Percentiles rank a stretch among this genome's conserved stretches.
Evolutionary conservation across 441 rosid species (phyloP).

Genomic region (Adansonia rubrostipa): DNA sequence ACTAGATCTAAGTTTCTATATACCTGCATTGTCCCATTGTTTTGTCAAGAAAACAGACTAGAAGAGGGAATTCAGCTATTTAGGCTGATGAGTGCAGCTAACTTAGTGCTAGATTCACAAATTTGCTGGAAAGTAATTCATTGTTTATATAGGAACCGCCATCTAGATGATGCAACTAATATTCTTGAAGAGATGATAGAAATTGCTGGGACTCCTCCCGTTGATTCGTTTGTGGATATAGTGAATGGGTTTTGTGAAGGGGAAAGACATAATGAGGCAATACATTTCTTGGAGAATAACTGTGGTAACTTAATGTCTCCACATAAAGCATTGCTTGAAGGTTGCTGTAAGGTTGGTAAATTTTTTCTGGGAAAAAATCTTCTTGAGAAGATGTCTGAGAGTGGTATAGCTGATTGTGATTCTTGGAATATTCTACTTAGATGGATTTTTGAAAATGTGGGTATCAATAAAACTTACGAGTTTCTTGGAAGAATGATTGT

Average conservation of each 20-base stretch:
- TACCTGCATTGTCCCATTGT: slow-evolving; percentile 41
- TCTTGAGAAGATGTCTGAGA: slow-evolving; percentile 45
- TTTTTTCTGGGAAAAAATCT: slow-evolving; percentile 42
- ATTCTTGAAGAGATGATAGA: slow-evolving; percentile 50
- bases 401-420: slow-evolving; percentile 44
- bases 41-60: slow-evolving; percentile 47
- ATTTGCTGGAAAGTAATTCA: slow-evolving; percentile 39
- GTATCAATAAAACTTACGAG: slow-evolving; percentile 43
- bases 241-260: slow-evolving; percentile 46
- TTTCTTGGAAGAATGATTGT: slow-evolving; percentile 55
- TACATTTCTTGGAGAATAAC: slow-evolving; percentile 48
- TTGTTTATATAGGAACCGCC: slow-evolving; percentile 46
- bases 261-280: slow-evolving; percentile 40
- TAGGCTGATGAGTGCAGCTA: slow-evolving; percentile 45
- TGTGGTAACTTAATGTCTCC: slow-evolving; percentile 41
- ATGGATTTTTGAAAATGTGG: slow-evolving; percentile 49
- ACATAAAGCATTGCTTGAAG: slow-evolving; percentile 50
- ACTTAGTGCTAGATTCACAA: slow-evolving; percentile 38
- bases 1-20: slow-evolving; percentile 45
- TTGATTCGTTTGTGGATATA: slow-evolving; percentile 39
- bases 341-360: slow-evolving; percentile 48
- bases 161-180: slow-evolving; percentile 43
- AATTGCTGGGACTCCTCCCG: slow-evolving; percentile 32
- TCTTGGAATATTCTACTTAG: slow-evolving; percentile 60
- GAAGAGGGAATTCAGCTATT: slow-evolving; percentile 46